Evolutionary conservation across 768 basidiomycete genomes (phyloP).

Genomic region (Harrya chromipes): DNA sequence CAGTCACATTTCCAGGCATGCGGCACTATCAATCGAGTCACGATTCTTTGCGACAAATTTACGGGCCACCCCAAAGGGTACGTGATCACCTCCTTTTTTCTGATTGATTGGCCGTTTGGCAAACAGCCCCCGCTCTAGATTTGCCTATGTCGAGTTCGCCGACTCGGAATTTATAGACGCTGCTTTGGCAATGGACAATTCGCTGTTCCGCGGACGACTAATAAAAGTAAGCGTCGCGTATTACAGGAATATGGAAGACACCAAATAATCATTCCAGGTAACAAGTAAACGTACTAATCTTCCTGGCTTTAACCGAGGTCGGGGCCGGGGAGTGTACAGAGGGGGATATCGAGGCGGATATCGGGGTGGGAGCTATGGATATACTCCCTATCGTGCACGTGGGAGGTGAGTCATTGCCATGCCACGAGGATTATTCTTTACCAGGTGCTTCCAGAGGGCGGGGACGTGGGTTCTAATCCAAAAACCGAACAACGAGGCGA

Average conservation of each 20-base stretch:
- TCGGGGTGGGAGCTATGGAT: slow-evolving; percentile 51
- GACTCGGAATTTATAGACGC: slow-evolving; percentile 89
- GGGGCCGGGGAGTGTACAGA: slow-evolving; percentile 68
- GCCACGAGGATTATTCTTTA: slow-evolving; percentile 12
- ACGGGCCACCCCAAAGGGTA: slow-evolving; percentile 99
- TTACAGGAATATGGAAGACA: neutral
- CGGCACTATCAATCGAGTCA: slow-evolving; percentile 97
- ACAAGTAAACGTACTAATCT: slow-evolving; percentile 95
- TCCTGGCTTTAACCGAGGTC: slow-evolving; percentile 84
- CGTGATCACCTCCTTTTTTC: slow-evolving; percentile 17
- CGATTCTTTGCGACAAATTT: slow-evolving; percentile 99
- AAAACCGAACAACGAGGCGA: slow-evolving; percentile 23
- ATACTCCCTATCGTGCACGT: slow-evolving; percentile 57
- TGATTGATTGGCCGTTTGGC: slow-evolving; percentile 3
- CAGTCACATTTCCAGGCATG: slow-evolving; percentile 97
- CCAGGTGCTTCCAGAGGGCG: slow-evolving; percentile 48
- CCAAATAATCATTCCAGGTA: slow-evolving; percentile 52
- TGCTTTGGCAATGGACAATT: slow-evolving; percentile 91
- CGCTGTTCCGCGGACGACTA: slow-evolving; percentile 88
- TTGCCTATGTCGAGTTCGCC: slow-evolving; percentile 98
- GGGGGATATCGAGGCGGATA: slow-evolving; percentile 63
- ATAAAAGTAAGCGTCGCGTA: slow-evolving; percentile 64
- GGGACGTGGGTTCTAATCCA: slow-evolving; percentile 61
- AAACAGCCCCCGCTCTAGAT: slow-evolving; percentile 47
- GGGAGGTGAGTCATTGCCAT: slow-evolving; percentile 57